Conservation (phyloP, 257 asterid genomes). For the Plantago major region DNA sequence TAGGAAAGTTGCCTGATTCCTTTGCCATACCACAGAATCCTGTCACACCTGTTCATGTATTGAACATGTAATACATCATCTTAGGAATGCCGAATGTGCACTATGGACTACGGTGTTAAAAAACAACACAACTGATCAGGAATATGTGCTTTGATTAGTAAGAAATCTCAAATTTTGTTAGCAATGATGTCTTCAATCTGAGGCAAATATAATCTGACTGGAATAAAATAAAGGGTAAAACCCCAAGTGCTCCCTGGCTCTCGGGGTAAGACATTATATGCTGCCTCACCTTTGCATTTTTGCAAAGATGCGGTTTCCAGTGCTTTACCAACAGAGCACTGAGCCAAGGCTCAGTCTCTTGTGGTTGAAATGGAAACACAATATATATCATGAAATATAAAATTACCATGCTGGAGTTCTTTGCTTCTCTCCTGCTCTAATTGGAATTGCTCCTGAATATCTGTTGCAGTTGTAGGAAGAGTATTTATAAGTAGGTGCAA, state of each 20-base stretch:
- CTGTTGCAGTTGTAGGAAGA: constrained; percentile 66
- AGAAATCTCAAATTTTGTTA: not conserved
- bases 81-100: constrained; percentile 7
- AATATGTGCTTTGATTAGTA: constrained; percentile 3
- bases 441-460: constrained; percentile 77
- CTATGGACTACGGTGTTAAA: constrained; percentile 1
- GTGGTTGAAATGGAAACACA: not conserved
- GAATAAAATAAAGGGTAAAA: not conserved
- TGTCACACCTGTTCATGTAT: constrained; percentile 68
- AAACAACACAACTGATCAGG: not conserved
- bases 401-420: constrained; percentile 96
- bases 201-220: not conserved
- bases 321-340: no score
- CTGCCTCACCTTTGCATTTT: no score
- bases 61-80: constrained; percentile 12
- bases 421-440: constrained; percentile 79
- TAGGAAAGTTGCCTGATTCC: constrained; percentile 82
- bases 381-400: constrained; percentile 16
- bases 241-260: no score
- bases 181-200: not conserved
- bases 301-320: no score
- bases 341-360: no score
- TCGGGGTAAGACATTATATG: no score
- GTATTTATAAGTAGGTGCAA: constrained; percentile 90
- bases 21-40: constrained; percentile 87